phyloP scores from a whole-genome alignment of 2,329 filamentous ascomycete species.

The Fusarium hainanense region DNA sequence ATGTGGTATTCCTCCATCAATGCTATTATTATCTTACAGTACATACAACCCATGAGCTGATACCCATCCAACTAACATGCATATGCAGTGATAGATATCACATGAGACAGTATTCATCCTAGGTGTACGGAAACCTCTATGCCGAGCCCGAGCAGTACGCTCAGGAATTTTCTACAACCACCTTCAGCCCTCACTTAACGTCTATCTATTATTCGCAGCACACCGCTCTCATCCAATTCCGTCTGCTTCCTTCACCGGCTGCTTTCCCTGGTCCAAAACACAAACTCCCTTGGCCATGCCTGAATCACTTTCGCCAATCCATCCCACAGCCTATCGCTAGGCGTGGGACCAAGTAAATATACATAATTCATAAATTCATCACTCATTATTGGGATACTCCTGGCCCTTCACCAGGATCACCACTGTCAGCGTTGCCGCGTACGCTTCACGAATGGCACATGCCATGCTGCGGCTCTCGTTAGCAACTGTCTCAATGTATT shows the following conservation, averaged over 20 bases:
- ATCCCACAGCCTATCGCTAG: conserved; percentile 19
- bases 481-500: conserved; percentile 5
- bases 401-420: conserved; percentile 72
- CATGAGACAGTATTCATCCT: conserved; percentile 2
- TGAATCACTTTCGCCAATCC: conserved; percentile 10
- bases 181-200: conserved; percentile 2
- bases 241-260: background rate
- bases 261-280: conserved; percentile 12
- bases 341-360: conserved; percentile 23
- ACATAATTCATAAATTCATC: conserved; percentile 45
- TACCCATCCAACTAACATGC: background rate
- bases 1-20: background rate
- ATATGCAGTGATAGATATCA: conserved; percentile 7
- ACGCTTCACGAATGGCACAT: conserved; percentile 80
- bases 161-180: conserved; percentile 12
- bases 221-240: conserved; percentile 20
- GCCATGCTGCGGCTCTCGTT: conserved; percentile 64
- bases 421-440: conserved; percentile 77
- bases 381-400: conserved; percentile 57
- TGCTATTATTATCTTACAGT: conserved; percentile 17
- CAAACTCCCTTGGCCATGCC: conserved; percentile 26
- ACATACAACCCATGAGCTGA: conserved; percentile 11
- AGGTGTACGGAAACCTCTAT: background rate
- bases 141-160: conserved; percentile 4
- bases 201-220: conserved; percentile 19